Percentiles rank a stretch among this genome's conserved stretches.
phyloP scores from a whole-genome alignment of 768 basidiomycete genomes.

The Phallus indusiatus region DNA sequence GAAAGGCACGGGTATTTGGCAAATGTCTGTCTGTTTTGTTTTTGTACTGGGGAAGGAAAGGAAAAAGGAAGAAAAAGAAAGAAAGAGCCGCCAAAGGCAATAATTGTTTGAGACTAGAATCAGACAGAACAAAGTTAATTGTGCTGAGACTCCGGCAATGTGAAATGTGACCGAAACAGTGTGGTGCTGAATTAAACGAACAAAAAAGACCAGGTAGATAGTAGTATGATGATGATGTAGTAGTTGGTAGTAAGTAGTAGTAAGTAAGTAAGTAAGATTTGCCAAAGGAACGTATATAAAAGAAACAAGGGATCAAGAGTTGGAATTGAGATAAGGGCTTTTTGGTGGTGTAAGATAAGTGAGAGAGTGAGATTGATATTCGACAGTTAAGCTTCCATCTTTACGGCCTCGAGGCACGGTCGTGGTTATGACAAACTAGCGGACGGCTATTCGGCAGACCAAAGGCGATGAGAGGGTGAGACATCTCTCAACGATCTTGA shows the following conservation, averaged over 20 bases:
- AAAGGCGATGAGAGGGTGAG: too few relatives aligned
- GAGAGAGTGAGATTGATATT: not conserved
- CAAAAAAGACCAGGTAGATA: not conserved
- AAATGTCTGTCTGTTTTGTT: not conserved
- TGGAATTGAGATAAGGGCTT: not conserved
- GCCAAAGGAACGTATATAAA: not conserved
- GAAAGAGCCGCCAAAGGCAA: not conserved
- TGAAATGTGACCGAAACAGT: not conserved
- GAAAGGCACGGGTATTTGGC: not conserved
- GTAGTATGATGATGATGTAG: too few relatives aligned
- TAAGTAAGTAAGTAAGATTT: not conserved
- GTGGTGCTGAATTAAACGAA: not conserved
- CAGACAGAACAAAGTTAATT: not conserved
- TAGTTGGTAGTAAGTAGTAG: too few relatives aligned
- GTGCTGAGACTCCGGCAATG: not conserved
- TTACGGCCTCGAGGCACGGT: not conserved
- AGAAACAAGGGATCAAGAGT: not conserved
- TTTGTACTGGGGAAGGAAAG: not conserved
- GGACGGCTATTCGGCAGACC: not conserved
- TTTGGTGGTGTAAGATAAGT: not conserved
- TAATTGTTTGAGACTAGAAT: not conserved
- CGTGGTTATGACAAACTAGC: not conserved
- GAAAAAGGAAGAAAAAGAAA: not conserved
- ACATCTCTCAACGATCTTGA: not conserved
- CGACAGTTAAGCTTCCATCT: not conserved